Percentiles rank a stretch among this genome's conserved stretches.
phyloP scores from a whole-genome alignment of 345 rosid species.

The Erodium maritimum region DNA sequence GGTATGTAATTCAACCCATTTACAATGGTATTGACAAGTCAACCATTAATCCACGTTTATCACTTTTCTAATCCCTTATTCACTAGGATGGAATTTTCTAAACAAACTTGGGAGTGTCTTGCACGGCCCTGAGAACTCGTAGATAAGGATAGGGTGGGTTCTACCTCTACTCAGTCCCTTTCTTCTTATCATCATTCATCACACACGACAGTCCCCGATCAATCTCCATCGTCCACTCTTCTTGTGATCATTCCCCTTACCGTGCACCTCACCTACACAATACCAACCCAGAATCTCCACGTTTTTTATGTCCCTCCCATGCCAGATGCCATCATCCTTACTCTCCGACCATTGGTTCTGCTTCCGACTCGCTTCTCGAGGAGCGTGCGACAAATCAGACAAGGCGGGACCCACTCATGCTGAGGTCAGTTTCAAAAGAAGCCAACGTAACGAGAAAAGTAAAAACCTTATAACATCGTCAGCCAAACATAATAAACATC shows the following conservation, averaged over 20 bases:
- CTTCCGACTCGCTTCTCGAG: background rate
- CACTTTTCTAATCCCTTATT: no score
- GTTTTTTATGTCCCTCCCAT: background rate
- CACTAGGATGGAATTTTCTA: no score
- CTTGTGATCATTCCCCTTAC: background rate
- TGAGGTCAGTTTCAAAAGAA: background rate
- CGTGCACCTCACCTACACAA: background rate
- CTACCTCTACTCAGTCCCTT: background rate
- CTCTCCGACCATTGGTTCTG: background rate
- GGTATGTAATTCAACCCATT: no score
- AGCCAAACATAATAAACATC: background rate
- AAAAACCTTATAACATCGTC: slow-evolving; percentile 9
- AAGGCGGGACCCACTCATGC: background rate
- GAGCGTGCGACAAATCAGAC: background rate
- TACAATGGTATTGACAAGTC: no score
- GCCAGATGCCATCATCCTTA: background rate
- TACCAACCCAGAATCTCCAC: background rate
- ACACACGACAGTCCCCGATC: background rate
- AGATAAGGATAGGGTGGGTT: background rate
- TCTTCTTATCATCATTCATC: background rate
- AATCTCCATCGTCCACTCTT: background rate
- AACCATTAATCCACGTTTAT: no score
- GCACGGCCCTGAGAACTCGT: background rate
- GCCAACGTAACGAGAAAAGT: background rate
- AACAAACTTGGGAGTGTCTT: no score